phyloP scores from a whole-genome alignment of 1,139 yeast genomes.

The Debaryomyces robertsiae region DNA sequence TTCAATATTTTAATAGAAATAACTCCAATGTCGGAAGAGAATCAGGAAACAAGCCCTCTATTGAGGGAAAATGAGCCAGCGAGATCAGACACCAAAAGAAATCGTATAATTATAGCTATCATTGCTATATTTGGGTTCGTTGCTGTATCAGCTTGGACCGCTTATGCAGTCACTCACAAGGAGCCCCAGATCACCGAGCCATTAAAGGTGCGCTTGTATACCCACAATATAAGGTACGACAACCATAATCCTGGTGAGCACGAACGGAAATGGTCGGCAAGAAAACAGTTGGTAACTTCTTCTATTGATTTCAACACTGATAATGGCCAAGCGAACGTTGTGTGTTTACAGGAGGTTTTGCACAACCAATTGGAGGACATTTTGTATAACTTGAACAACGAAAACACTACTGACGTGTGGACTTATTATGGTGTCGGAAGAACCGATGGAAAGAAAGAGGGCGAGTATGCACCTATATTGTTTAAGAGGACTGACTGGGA shows the following conservation, averaged over 20 bases:
- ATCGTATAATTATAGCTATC: conserved; percentile 3
- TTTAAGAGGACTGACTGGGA: conserved; percentile 39
- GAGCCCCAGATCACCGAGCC: conserved; percentile 10
- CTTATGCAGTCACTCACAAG: conserved; percentile 1
- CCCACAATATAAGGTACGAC: conserved; percentile 57
- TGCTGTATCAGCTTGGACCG: conserved; percentile 2
- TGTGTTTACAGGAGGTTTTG: conserved; percentile 59
- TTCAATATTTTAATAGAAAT: neutral
- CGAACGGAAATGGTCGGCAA: conserved; percentile 48
- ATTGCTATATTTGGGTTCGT: conserved; percentile 5
- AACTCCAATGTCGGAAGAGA: neutral
- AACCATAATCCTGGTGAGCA: conserved; percentile 29
- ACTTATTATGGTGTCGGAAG: conserved; percentile 50
- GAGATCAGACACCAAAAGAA: neutral
- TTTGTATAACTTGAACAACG: conserved; percentile 32
- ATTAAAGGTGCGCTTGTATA: conserved; percentile 44
- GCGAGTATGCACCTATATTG: conserved; percentile 51
- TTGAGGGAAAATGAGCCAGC: conserved; percentile 2
- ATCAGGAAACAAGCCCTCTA: conserved; percentile 5
- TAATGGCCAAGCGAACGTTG: conserved; percentile 37
- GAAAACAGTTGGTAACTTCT: conserved; percentile 39
- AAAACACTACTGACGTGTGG: conserved; percentile 33
- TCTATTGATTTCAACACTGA: conserved; percentile 42
- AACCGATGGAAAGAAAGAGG: conserved; percentile 43
- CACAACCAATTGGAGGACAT: conserved; percentile 54